Evolutionary conservation across 108 stramenopile genomes (phyloP).

Genomic region (Nannochloropsis gaditana): DNA sequence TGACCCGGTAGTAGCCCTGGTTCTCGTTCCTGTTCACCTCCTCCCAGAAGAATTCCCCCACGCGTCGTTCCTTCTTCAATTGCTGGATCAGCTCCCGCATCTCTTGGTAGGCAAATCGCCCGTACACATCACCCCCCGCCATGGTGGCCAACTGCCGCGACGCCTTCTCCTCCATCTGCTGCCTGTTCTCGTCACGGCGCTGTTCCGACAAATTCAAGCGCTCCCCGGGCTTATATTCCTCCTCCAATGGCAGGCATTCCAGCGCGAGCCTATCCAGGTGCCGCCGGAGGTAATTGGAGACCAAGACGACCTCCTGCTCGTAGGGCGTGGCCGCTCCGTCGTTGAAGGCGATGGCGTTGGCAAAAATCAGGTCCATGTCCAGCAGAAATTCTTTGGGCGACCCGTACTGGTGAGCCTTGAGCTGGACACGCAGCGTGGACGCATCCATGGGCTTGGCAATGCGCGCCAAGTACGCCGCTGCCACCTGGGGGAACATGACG

Average conservation of each 20-base stretch:
- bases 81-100: background rate
- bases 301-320: background rate
- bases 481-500: background rate
- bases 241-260: background rate
- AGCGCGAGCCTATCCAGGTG: background rate
- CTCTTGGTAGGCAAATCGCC: background rate
- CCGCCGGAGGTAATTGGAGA: background rate
- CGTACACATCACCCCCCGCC: background rate
- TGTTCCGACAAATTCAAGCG: background rate
- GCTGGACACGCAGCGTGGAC: background rate
- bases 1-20: background rate
- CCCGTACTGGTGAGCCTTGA: background rate
- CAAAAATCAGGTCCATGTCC: constrained; percentile 15
- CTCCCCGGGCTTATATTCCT: background rate
- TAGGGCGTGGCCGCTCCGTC: background rate
- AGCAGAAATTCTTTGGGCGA: background rate
- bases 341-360: background rate
- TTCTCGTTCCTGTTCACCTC: background rate
- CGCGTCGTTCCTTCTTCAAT: constrained; percentile 1
- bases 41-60: background rate
- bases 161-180: background rate
- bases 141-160: background rate
- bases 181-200: background rate
- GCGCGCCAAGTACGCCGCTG: background rate
- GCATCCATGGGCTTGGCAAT: background rate